Conservation (phyloP, 768 basidiomycete species). For the Coprinopsis cinerea region DNA sequence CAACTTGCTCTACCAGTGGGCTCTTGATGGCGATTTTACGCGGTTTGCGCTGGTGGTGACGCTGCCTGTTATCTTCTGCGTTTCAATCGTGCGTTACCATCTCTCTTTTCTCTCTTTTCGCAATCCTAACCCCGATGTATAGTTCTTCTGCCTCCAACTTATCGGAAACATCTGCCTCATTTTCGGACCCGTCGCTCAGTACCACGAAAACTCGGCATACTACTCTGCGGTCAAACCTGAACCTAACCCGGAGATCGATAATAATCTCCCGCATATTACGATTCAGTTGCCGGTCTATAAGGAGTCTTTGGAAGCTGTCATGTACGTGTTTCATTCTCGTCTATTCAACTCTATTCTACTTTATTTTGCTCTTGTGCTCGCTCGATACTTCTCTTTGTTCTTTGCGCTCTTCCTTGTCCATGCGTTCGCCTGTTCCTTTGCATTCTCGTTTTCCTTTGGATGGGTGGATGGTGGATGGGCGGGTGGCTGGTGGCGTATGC, state of each 20-base stretch:
- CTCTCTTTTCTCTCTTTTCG: constrained; percentile 6
- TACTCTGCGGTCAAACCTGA: constrained; percentile 69
- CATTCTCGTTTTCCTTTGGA: no score
- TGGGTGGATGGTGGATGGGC: no score
- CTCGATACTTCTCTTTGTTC: no score
- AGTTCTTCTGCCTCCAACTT: constrained; percentile 78
- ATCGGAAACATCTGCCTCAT: constrained; percentile 59
- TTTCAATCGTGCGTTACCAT: constrained; percentile 55
- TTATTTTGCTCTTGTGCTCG: not conserved
- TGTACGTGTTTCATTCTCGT: constrained; percentile 37
- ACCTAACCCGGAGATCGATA: constrained; percentile 61
- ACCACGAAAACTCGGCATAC: constrained; percentile 77
- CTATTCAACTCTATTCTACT: not conserved
- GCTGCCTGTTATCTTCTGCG: constrained; percentile 67
- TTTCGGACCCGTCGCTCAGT: constrained; percentile 80
- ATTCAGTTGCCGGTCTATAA: constrained; percentile 89
- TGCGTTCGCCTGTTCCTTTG: no score
- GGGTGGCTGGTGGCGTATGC: no score
- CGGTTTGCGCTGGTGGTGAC: constrained; percentile 65
- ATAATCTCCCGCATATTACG: constrained; percentile 68
- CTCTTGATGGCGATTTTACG: constrained; percentile 53
- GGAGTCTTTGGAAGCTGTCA: constrained; percentile 66
- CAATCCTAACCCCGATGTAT: constrained; percentile 2
- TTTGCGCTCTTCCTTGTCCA: no score
- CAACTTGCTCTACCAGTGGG: constrained; percentile 60